phyloP scores from a whole-genome alignment of 345 rosid species.

The Heritiera littoralis region DNA sequence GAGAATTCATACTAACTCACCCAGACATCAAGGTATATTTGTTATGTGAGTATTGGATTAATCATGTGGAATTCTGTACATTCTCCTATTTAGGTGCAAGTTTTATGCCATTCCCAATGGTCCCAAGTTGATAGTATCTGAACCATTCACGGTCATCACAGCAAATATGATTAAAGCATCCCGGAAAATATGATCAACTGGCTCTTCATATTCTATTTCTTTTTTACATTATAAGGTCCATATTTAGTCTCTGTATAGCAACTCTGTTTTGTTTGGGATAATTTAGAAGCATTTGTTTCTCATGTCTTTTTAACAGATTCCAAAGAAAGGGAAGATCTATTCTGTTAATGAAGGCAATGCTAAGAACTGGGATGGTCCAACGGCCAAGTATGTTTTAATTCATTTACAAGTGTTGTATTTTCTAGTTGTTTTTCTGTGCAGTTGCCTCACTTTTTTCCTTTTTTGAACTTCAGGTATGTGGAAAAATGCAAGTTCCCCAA shows the following conservation, averaged over 20 bases:
- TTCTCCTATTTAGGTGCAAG: not conserved
- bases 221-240: not conserved
- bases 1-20: constrained; percentile 96
- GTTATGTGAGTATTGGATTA: constrained; percentile 6
- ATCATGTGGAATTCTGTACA: not conserved
- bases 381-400: constrained; percentile 61
- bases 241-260: not conserved
- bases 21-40: constrained; percentile 84
- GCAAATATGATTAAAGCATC: too few relatives aligned
- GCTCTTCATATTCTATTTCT: not conserved
- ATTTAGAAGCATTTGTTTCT: not conserved
- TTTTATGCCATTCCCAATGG: not conserved
- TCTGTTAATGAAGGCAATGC: constrained; percentile 99
- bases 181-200: not conserved
- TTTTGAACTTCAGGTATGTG: constrained; percentile 57
- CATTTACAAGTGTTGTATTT: constrained; percentile 3
- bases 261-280: not conserved
- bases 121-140: not conserved
- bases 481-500: constrained; percentile 93
- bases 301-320: constrained; percentile 54
- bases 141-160: not conserved
- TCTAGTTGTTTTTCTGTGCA: constrained; percentile 12
- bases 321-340: constrained; percentile 89
- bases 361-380: constrained; percentile 93
- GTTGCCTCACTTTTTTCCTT: constrained; percentile 7